phyloP scores from a whole-genome alignment of 2,329 filamentous ascomycete species.

The Tricladium varicosporioides region DNA sequence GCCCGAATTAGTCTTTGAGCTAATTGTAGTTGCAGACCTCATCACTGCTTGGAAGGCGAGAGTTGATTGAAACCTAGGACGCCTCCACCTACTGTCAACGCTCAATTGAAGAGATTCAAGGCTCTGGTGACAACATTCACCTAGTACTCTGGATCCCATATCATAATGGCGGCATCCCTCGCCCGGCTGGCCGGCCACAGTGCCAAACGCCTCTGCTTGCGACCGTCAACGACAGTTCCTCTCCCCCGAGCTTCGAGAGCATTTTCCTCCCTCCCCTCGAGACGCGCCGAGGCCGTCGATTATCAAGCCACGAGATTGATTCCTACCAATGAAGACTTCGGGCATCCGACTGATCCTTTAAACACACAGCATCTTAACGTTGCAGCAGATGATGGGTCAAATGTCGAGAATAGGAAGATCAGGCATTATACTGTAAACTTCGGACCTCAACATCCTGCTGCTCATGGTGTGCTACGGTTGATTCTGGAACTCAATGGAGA shows the following conservation, averaged over 20 bases:
- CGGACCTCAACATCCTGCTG: conserved; percentile 95
- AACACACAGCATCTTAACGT: conserved; percentile 31
- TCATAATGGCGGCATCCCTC: conserved; percentile 68
- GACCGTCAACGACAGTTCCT: conserved; percentile 31
- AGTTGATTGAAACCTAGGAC: neutral
- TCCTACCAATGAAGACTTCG: conserved; percentile 64
- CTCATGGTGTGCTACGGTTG: conserved; percentile 94
- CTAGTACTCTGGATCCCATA: conserved; percentile 21
- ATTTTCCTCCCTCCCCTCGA: conserved; percentile 64
- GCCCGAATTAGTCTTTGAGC: neutral
- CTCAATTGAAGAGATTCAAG: conserved; percentile 22
- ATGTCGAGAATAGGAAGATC: conserved; percentile 72
- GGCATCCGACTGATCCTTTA: conserved; percentile 50
- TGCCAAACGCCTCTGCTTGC: conserved; percentile 65
- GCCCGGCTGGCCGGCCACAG: conserved; percentile 70
- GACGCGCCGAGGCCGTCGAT: conserved; percentile 52
- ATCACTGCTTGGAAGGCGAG: conserved; percentile 15
- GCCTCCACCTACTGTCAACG: conserved; percentile 1
- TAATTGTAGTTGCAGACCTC: conserved; percentile 24
- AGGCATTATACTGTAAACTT: conserved; percentile 99
- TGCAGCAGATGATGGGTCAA: conserved; percentile 39
- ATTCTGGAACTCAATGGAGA: conserved; percentile 98
- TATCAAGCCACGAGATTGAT: conserved; percentile 48
- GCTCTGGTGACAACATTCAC: conserved; percentile 21
- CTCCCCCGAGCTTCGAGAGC: conserved; percentile 46